Conservation (phyloP, 352 stramenopile species). For the Thraustotheca clavata region DNA sequence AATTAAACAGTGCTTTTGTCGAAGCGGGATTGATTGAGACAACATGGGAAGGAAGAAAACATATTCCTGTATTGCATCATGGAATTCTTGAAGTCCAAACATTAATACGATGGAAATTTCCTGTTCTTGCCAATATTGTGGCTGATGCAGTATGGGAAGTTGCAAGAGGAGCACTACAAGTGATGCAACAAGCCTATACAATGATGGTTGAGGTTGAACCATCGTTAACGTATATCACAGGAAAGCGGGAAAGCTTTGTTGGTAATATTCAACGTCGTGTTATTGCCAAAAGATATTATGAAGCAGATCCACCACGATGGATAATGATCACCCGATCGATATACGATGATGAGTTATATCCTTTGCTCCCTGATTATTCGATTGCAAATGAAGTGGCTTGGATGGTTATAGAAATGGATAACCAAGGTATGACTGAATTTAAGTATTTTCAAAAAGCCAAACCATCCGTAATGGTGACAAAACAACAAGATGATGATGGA, state of each 20-base stretch:
- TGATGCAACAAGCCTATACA: not conserved
- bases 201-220: not conserved
- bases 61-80: not conserved
- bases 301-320: not conserved
- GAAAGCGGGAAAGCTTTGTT: not conserved
- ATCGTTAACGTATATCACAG: not conserved
- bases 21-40: not conserved
- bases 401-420: not conserved
- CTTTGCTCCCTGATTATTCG: not conserved
- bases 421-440: not conserved
- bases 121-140: not conserved
- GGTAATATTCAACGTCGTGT: not conserved
- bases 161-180: not conserved
- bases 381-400: not conserved
- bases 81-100: not conserved
- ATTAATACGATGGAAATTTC: not conserved
- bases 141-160: slow-evolving; percentile 2
- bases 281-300: not conserved
- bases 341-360: not conserved
- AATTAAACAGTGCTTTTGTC: not conserved
- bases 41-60: not conserved
- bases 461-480: not conserved
- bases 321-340: not conserved
- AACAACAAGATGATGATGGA: not conserved
- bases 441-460: slow-evolving; percentile 8